Evolutionary conservation across 768 basidiomycete genomes (phyloP), one percentile per base, ranked within the genome.

Genomic region (Leucosporidium yakuticum): DNA sequence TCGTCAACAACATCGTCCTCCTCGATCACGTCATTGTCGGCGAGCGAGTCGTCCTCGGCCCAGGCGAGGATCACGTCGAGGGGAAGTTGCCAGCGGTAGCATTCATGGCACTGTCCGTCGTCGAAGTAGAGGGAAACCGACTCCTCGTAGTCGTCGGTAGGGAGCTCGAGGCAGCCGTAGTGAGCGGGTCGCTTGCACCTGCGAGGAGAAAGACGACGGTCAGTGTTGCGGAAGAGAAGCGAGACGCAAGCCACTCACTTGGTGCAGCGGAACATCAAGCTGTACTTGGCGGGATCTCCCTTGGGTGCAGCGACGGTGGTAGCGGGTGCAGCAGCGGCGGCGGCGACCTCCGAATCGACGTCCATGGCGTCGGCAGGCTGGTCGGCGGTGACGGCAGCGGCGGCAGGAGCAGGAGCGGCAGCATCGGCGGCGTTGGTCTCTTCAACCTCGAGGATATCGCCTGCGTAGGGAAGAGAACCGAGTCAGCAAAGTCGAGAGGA

Each of bases 61-160:
- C 75, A 76, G 12, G 73, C 74, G 27, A 76, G 69, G 29, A 76
- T 71, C 31, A 64, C 69, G 51, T 76, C 74, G 57, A 73, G 57
- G 11, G 51, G n/a, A 1, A 57, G 53, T 8, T 49, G 31, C 60
- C 53, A 71, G 19, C n/a, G 25, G 34, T 17, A 63, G 70, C 73
- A 75, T 50, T 74, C 63, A 31, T 58, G 48, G 62, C 73, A 72
- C 29, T 61, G 48, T 48, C 31, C 39, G 31, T 69, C 67, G 14
- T 63, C 55, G 5, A 19, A 12, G 58, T 73, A 74, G 62, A 0
- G 36, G 7, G 53, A 27, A 3, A 31, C 54, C 23, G 50, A 21
- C 21, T 69, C 70, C 50, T 67, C 65, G 31, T 56, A 51, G 17
- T 72, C 63, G 31, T 47, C 51, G 15, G n/a, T 31, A 12, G 65